phyloP scores from a whole-genome alignment of 106 monocot species.

The Triglochin maritima region DNA sequence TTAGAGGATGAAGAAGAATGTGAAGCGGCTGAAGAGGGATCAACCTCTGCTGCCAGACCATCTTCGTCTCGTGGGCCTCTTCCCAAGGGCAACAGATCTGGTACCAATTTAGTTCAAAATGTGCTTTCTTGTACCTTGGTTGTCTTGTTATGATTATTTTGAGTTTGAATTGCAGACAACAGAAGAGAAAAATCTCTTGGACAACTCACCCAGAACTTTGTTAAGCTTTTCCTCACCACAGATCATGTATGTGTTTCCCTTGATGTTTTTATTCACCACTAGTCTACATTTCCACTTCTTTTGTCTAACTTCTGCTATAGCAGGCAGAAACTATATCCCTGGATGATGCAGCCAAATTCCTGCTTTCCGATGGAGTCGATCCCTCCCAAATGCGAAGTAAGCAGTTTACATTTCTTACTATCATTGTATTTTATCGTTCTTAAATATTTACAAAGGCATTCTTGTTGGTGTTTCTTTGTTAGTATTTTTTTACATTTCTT shows the following conservation, averaged over 20 bases:
- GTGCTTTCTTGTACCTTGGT: no score
- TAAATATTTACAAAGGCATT: background rate
- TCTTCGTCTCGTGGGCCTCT: background rate
- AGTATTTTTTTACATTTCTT: background rate
- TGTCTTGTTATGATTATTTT: background rate
- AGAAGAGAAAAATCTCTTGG: constrained; percentile 87
- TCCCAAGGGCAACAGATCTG: constrained; percentile 22
- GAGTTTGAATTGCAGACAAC: constrained; percentile 25
- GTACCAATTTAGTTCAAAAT: background rate
- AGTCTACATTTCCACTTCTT: background rate
- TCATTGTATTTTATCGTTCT: background rate
- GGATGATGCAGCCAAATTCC: constrained; percentile 69
- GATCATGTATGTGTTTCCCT: constrained; percentile 19
- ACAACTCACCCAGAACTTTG: constrained; percentile 82
- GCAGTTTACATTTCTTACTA: background rate
- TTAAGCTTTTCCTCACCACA: constrained; percentile 69
- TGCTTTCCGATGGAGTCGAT: constrained; percentile 64
- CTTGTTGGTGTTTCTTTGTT: background rate
- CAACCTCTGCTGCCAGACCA: background rate
- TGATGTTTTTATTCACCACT: background rate
- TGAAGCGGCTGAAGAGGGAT: constrained; percentile 21
- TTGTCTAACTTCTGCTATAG: background rate
- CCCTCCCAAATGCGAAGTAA: constrained; percentile 63
- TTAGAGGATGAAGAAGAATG: constrained; percentile 44
- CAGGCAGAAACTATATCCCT: constrained; percentile 76